Conservation (phyloP, 1,284 basidiomycete genomes). For the Rhizoctonia solani region DNA sequence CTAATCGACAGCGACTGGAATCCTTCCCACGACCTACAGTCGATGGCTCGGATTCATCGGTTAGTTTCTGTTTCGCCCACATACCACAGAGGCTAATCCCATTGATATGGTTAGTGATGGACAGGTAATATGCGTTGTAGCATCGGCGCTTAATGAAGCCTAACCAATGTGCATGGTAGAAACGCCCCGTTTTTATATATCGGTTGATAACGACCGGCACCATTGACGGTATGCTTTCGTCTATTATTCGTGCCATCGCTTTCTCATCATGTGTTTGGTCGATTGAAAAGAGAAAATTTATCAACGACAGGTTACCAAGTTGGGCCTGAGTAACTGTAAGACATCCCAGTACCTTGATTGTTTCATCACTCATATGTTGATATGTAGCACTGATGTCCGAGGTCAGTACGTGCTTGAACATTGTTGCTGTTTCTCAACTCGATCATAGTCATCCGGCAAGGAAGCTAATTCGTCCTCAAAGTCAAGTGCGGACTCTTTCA, state of each 20-base stretch:
- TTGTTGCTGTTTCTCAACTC: no score
- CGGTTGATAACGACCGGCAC: slow-evolving; percentile 82
- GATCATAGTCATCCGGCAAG: slow-evolving; percentile 54
- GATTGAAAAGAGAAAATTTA: slow-evolving; percentile 90
- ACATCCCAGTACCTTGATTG: slow-evolving; percentile 36
- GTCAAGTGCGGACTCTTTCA: slow-evolving; percentile 84
- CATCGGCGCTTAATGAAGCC: not conserved
- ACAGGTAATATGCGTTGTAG: slow-evolving; percentile 51
- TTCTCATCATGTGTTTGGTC: slow-evolving; percentile 11
- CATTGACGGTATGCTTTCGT: slow-evolving; percentile 64
- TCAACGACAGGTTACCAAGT: slow-evolving; percentile 95
- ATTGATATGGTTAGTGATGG: slow-evolving; percentile 69
- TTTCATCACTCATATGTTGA: slow-evolving; percentile 32
- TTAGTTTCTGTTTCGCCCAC: slow-evolving; percentile 46
- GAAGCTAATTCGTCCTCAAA: slow-evolving; percentile 40
- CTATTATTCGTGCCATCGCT: not conserved
- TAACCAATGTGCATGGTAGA: slow-evolving; percentile 44
- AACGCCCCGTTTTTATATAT: slow-evolving; percentile 90
- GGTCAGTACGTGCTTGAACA: slow-evolving; percentile 42
- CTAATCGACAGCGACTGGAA: slow-evolving; percentile 91
- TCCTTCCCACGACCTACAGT: slow-evolving; percentile 86
- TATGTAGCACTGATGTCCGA: slow-evolving; percentile 1
- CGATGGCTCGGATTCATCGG: slow-evolving; percentile 97
- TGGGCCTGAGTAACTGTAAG: slow-evolving; percentile 85
- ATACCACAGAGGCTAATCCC: slow-evolving; percentile 7